Evolutionary conservation across 2,329 filamentous ascomycete species (phyloP).

Genomic region (Penicillium freii): DNA sequence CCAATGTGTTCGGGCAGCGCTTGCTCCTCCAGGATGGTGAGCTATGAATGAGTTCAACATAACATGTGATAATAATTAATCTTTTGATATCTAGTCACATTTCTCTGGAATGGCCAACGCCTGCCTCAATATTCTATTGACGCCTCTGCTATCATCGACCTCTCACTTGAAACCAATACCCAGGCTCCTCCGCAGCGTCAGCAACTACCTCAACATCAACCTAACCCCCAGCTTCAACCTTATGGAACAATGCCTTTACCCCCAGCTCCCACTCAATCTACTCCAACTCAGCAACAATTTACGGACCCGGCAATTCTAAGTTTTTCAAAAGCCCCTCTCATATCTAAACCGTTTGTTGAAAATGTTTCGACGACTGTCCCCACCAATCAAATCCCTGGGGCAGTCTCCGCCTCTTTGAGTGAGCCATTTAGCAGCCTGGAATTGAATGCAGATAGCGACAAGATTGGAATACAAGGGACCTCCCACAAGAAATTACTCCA

Average conservation of each 20-base stretch:
- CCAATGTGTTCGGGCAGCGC: slow-evolving; percentile 66
- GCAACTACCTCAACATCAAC: slow-evolving; percentile 13
- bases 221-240: background rate
- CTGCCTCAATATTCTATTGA: slow-evolving; percentile 57
- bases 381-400: slow-evolving; percentile 1
- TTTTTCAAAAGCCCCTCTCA: slow-evolving; percentile 46
- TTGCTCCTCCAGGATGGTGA: slow-evolving; percentile 71
- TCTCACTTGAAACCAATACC: slow-evolving; percentile 36
- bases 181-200: slow-evolving; percentile 17
- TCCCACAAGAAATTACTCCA: slow-evolving; percentile 19
- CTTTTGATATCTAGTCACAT: slow-evolving; percentile 38
- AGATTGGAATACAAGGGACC: slow-evolving; percentile 10
- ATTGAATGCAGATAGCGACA: slow-evolving; percentile 30
- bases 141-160: slow-evolving; percentile 58
- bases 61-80: slow-evolving; percentile 17
- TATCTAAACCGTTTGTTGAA: slow-evolving; percentile 7
- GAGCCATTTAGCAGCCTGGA: slow-evolving; percentile 48
- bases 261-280: slow-evolving; percentile 18
- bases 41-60: slow-evolving; percentile 16
- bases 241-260: slow-evolving; percentile 12
- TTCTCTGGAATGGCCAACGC: slow-evolving; percentile 52
- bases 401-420: slow-evolving; percentile 41
- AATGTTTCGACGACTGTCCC: slow-evolving; percentile 7
- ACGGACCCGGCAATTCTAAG: slow-evolving; percentile 83
- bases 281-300: slow-evolving; percentile 52